Evolutionary conservation across 371 early-diverging fungal species (phyloP).

Genomic region (Mortierella polycephala): DNA sequence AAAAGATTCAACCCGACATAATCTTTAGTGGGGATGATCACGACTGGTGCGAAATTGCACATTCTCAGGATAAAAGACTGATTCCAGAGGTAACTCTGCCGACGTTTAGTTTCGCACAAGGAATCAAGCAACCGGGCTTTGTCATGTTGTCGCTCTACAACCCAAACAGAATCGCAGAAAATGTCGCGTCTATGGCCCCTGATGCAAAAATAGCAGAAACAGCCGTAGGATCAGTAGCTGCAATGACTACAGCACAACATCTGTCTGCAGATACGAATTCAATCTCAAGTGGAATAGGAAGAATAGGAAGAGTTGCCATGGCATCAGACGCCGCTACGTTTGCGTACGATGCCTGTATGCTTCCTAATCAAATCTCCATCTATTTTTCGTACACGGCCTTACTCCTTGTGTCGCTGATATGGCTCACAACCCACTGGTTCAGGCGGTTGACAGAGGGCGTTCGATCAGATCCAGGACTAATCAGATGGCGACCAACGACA

Average conservation of each 20-base stretch:
- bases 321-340: slow-evolving; percentile 17
- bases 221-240: background rate
- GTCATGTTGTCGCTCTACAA: slow-evolving; percentile 55
- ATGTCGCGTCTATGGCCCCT: slow-evolving; percentile 8
- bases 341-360: slow-evolving; percentile 34
- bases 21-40: slow-evolving; percentile 96
- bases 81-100: slow-evolving; percentile 61
- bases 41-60: slow-evolving; percentile 81
- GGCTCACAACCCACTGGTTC: slow-evolving; percentile 21
- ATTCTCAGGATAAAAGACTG: slow-evolving; percentile 32
- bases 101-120: slow-evolving; percentile 70
- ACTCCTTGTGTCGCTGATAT: slow-evolving; percentile 15
- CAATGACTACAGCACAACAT: background rate
- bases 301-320: background rate
- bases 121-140: slow-evolving; percentile 59
- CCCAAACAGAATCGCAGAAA: slow-evolving; percentile 14
- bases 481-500: no score
- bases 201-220: no score
- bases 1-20: slow-evolving; percentile 68
- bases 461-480: no score
- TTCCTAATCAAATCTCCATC: slow-evolving; percentile 30
- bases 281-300: background rate
- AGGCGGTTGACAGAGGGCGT: slow-evolving; percentile 12
- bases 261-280: background rate
- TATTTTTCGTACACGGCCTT: slow-evolving; percentile 19